Conservation (phyloP, 805 yeast genomes). For the Pichia thaimueangensis region DNA sequence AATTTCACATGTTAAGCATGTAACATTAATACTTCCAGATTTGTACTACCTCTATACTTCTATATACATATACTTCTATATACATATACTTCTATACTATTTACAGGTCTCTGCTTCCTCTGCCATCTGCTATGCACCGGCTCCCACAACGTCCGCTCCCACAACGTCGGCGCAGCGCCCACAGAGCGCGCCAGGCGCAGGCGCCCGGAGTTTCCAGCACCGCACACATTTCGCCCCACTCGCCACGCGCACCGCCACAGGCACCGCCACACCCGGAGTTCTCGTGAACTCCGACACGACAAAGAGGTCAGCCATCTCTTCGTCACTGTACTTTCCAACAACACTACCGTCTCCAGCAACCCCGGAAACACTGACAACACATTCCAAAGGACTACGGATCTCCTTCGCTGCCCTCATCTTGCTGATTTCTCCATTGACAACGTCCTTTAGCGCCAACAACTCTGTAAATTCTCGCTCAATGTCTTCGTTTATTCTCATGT, state of each 20-base stretch:
- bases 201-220: conserved; percentile 80
- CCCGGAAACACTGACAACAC: conserved; percentile 50
- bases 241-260: not conserved
- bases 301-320: not conserved
- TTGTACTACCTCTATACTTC: not conserved
- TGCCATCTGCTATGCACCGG: not conserved
- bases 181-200: conserved; percentile 51
- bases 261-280: not conserved
- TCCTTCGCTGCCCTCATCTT: conserved; percentile 40
- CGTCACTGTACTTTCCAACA: conserved; percentile 8
- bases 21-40: no score
- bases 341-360: conserved; percentile 27
- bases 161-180: conserved; percentile 50
- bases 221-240: conserved; percentile 66
- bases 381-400: conserved; percentile 57
- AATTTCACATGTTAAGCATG: no score
- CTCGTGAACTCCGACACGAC: not conserved
- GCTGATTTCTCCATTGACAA: conserved; percentile 48
- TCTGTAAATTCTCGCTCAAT: conserved; percentile 39
- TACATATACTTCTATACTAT: not conserved
- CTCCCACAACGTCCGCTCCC: not conserved
- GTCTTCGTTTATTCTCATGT: conserved; percentile 20
- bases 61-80: not conserved
- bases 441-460: conserved; percentile 43
- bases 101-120: not conserved